Evolutionary conservation across 257 asterid species (phyloP).

Genomic region (Scutellaria baicalensis): DNA sequence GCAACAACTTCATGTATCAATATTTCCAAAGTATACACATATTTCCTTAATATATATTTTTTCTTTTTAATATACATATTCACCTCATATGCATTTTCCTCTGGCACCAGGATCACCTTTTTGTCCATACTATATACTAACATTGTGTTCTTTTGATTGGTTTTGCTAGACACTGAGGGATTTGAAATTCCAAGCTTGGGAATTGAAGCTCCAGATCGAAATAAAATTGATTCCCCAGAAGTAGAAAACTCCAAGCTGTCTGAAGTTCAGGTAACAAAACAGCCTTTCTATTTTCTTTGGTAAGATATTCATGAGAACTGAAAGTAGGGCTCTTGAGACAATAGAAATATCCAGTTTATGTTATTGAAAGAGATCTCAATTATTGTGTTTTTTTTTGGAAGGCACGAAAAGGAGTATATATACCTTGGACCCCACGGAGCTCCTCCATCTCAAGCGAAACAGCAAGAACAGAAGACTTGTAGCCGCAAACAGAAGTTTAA

Average conservation of each 20-base stretch:
- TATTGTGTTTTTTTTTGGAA: conserved; percentile 14
- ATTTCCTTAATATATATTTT: too few species aligned
- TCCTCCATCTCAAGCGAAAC: conserved; percentile 76
- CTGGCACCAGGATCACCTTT: too few species aligned
- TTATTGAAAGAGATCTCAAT: not conserved
- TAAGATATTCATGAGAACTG: not conserved
- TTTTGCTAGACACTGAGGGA: conserved; percentile 69
- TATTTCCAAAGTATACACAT: too few species aligned
- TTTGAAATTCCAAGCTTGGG: conserved; percentile 88
- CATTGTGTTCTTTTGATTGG: not conserved
- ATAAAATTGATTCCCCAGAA: conserved; percentile 21
- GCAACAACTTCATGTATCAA: too few species aligned
- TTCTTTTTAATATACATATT: too few species aligned
- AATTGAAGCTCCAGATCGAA: conserved; percentile 38
- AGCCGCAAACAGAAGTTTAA: conserved; percentile 68
- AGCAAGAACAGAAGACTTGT: conserved; percentile 44
- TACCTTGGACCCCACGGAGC: conserved; percentile 98
- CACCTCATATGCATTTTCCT: too few species aligned
- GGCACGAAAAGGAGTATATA: conserved; percentile 56
- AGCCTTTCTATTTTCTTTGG: not conserved
- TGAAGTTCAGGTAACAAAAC: conserved; percentile 37
- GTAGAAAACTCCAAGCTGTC: conserved; percentile 43
- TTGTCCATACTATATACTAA: not conserved
- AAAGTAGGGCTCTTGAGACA: not conserved
- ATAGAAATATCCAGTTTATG: not conserved